Evolutionary conservation across 2,329 filamentous ascomycete genomes (phyloP), one percentile per base, ranked within the genome.

Genomic region (Pestalotiopsis sp.): DNA sequence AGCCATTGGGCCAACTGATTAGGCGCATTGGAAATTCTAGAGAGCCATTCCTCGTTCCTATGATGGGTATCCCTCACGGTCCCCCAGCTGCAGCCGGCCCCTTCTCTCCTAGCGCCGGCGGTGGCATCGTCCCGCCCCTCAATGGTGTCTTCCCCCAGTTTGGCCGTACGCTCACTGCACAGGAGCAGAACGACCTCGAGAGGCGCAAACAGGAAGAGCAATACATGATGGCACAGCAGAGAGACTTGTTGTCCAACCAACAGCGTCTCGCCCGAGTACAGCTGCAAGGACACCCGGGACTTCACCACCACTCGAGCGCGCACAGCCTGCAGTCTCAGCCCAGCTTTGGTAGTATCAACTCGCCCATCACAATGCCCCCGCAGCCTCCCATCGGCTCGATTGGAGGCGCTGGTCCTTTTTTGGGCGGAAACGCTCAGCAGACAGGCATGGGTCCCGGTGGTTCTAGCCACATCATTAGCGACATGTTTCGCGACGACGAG

Each of bases 171-270:
- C 84, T 99, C 73, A 99, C 97, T 9, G 96, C 96, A 0, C 95
- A 98, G 76, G 96, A 99, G 80, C 96, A 99, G 79, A 99, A 99
- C 81, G 97, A 97, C 52, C 85, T 99, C 1, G 96, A 99, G 82
- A 90, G 96, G 67, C 89, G 96, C 66, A 99, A 99, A 84, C 96
- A 99, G 79, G 96, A 99, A 80, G 97, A 99, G 77, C 96, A 99
- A 79, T 97, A 96, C 78, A 86, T 97, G 45, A 97, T 98, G 90
- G 96, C 97, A 60, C 92, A 96, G 57, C 96, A 99, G 80, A 94
- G 97, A 73, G 96, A 99, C 78, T 93, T 94, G 73, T 88, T 98
- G 67, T 92, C 94, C 71, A 93, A 94, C 72, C 94, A 97, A 77
- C 94, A 97, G 76, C 87, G 89, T 6, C 90, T 94, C 69, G 86